These are phyloP conservation scores for Rhodotorula sp. DNA, from an alignment of 1,284 basidiomycete species.

Conservation along the genomic window DNA sequence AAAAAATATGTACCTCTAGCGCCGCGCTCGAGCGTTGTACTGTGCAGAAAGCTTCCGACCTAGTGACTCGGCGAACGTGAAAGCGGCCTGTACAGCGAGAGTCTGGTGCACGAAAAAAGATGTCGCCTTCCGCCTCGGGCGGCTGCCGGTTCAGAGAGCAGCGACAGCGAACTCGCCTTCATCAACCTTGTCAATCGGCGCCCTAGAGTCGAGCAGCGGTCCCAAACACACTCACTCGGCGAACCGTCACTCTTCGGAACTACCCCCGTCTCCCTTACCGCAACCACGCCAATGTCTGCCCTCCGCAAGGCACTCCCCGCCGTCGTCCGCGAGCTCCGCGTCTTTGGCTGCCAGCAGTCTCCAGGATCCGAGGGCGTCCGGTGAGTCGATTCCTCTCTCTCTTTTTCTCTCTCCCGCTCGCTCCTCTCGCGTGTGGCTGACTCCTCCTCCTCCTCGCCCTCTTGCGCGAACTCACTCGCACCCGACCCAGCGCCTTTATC, in stretches of 20 bases:
- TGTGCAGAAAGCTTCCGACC: too few relatives aligned
- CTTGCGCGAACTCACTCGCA: conserved; percentile 47
- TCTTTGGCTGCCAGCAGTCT: conserved; percentile 79
- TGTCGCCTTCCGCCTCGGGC: too few relatives aligned
- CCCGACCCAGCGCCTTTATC: conserved; percentile 59
- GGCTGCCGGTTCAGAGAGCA: too few relatives aligned
- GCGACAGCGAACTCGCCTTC: too few relatives aligned
- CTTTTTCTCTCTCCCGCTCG: background rate
- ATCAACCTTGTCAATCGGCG: too few relatives aligned
- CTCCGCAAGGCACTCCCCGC: conserved; percentile 76
- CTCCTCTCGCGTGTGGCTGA: too few relatives aligned
- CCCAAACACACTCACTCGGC: too few relatives aligned
- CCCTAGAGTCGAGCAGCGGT: too few relatives aligned
- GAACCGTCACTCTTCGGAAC: too few relatives aligned
- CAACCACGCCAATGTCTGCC: conserved; percentile 55
- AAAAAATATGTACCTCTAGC: conserved; percentile 14
- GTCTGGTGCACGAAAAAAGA: background rate
- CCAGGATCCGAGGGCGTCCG: conserved; percentile 75
- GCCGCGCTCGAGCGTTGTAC: background rate
- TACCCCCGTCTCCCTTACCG: too few relatives aligned
- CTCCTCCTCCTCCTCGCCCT: background rate
- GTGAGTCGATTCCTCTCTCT: conserved; percentile 54
- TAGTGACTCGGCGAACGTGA: too few relatives aligned
- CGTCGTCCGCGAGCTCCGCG: conserved; percentile 77
- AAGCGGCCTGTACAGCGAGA: too few relatives aligned